These are phyloP conservation scores for Eimeria zaria DNA, from an alignment of 169 alveolate species.

Conservation along the genomic window DNA sequence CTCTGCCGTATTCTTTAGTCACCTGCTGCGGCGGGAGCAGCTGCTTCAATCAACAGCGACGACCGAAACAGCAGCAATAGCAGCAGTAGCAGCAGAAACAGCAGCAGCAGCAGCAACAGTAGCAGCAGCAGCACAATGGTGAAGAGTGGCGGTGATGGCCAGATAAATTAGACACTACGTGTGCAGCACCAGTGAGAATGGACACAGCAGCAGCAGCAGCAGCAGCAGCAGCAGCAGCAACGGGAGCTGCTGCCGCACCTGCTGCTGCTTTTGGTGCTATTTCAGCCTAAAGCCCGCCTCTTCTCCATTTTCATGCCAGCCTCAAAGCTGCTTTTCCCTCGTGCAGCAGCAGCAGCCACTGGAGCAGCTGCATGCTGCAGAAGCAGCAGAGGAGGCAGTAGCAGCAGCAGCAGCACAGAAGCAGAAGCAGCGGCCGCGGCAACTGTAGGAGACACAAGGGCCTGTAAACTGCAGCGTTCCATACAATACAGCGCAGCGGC, in stretches of 20 bases:
- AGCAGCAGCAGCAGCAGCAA: slow-evolving; percentile 97
- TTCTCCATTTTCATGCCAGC: not conserved
- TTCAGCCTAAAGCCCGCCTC: slow-evolving; percentile 84
- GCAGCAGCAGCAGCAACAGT: no score
- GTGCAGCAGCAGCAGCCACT: no score
- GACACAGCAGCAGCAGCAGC: slow-evolving; percentile 32
- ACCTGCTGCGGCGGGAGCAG: not conserved
- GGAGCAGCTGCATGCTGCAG: no score
- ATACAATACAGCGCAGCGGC: slow-evolving; percentile 12
- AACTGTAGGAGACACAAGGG: not conserved
- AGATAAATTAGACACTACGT: no score
- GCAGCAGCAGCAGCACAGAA: slow-evolving; percentile 86
- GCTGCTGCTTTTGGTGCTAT: no score
- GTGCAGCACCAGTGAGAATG: not conserved
- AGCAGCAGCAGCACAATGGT: no score
- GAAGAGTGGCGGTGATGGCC: no score
- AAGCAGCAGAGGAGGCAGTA: no score
- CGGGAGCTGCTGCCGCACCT: no score
- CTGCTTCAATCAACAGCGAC: not conserved
- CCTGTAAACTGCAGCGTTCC: not conserved
- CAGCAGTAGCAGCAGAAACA: slow-evolving; percentile 44
- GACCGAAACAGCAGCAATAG: not conserved
- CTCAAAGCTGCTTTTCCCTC: not conserved
- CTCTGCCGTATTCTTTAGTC: not conserved
- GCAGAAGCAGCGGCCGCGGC: slow-evolving; percentile 23